Base-by-base conservation (phyloP, 176 grass and related monocot genomes). In the Lolium multiflorum region DNA sequence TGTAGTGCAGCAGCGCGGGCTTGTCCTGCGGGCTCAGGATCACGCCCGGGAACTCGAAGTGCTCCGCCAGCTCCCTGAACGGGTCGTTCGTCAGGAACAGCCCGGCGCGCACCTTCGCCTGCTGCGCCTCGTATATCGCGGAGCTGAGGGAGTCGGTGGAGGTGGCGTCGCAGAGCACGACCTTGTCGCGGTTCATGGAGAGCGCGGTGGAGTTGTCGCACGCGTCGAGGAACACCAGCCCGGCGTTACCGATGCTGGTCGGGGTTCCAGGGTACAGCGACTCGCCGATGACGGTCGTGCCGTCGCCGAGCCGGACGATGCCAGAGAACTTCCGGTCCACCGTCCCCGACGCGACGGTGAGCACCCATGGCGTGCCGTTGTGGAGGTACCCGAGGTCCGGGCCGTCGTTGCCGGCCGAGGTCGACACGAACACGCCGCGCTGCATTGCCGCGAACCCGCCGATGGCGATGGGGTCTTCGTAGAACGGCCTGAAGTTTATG, bases 281-380 rank as follows among this genome's bases (percentile, higher is more conserved):
- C 1, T 82, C 78, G 7, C 92, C 95, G 55, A 87, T 37, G 78
- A 93, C 4, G 2, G 78, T 81, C 7, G 78, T 62, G 67, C 89
- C 89, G 60, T 93, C 81, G 28, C 90, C 90, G 37, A 97, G 86
- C 11, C 26, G 60, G 0, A 97, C 82, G 65, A 85, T 43, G 63
- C 86, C 90, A 7, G 88, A 71, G 72, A 91, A 89, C 22, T 81
- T 67, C 2, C 95, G 81, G 58, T 95, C 81, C 7, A 86, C 70
- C 2, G 92, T 88, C 7, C 86, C 81, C 4, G 92, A 72, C 4
- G 79, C 92, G 48, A 97, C 91, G 17, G 95, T 98, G 18, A 89
- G 80, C 60, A 85, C 16, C 95, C 95, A 98, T 0, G 93, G 95
- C 44, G 87, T 85, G n/a, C 85, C 93, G 17, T 98, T 98, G 89